Percentiles rank a stretch among this genome's conserved stretches.
phyloP scores from a whole-genome alignment of 2,329 filamentous ascomycete genomes.

The Diaporthe ilicicola region DNA sequence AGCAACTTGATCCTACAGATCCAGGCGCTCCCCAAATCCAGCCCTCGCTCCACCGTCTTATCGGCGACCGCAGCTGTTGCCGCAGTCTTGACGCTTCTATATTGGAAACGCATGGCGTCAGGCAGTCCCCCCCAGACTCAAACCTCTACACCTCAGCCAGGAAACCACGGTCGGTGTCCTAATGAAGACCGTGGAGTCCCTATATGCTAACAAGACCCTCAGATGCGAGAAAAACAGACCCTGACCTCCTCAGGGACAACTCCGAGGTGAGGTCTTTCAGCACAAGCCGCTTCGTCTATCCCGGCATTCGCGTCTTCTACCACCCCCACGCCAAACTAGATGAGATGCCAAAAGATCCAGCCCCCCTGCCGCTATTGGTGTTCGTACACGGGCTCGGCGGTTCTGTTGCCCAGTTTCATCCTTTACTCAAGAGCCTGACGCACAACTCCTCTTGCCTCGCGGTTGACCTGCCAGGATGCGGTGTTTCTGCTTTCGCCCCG shows the following conservation, averaged over 20 bases:
- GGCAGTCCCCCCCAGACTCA: conserved; percentile 4
- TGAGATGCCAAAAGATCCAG: conserved; percentile 77
- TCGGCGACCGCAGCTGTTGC: conserved; percentile 21
- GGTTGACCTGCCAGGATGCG: conserved; percentile 91
- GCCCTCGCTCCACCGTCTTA: not conserved
- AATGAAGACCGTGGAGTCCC: too few species aligned
- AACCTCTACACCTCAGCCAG: not conserved
- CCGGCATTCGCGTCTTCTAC: conserved; percentile 83
- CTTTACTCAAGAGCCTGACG: conserved; percentile 80
- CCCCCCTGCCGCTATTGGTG: conserved; percentile 83
- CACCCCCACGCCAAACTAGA: conserved; percentile 82
- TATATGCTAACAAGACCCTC: not conserved
- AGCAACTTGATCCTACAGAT: conserved; percentile 16
- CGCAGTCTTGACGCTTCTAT: conserved; percentile 24
- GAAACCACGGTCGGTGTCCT: conserved; percentile 19
- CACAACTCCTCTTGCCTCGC: conserved; percentile 86
- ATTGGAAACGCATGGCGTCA: conserved; percentile 29
- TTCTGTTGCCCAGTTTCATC: conserved; percentile 86
- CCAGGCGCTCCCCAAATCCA: conserved; percentile 1
- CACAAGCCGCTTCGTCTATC: conserved; percentile 76
- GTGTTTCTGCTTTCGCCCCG: conserved; percentile 78
- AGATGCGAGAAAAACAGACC: conserved; percentile 69
- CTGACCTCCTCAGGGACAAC: conserved; percentile 80
- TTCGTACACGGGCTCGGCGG: conserved; percentile 96
- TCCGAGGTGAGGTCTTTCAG: conserved; percentile 76